Evolutionary conservation across 202 grass and related monocot species (phyloP), one percentile per base, ranked within the genome.

Genomic region (Carex arenaria): DNA sequence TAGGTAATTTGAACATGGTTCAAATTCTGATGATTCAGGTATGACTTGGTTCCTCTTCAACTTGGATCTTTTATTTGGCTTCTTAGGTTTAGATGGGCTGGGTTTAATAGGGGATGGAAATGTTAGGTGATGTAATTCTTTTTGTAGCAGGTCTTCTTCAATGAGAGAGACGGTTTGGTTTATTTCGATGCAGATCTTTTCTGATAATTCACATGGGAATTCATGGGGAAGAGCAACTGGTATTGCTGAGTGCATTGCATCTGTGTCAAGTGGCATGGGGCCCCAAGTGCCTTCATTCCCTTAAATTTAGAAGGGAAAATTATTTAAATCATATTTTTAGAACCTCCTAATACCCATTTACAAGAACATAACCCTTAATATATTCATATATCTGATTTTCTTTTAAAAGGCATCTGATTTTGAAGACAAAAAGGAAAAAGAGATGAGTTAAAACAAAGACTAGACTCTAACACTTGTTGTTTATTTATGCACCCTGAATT

Each of bases 191-290:
- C 13, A 84, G 63, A 95, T 55, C 85, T 85, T 90, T 85, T 93
- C 91, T 87, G 95, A 93, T 83, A 98, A 81, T 75, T 98, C 90
- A 93, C 89, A 95, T 49, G 80, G 89, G 14, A 98, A 98, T 19
- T 79, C 87, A 89, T 87, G 90, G 32, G 87, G 89, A 83, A 95
- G 54, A 79, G 89, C 51, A 84, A 79, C 91, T 86, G 92, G 90
- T 64, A 98, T 49, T 78, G 90, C 78, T 69, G 67, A 88, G 88
- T 98, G 86, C 83, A 89, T 77, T 82, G 91, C 89, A 49, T 98
- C 92, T 61, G 91, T 87, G 81, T 98, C 91, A 95, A 95, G 82
- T 23, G 64, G 64, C 62, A 93, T 85, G 83, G 82, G 84, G 68
- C 83, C 54, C 52, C 32, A 87, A 10, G 78, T 61, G 73, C 26